Base-by-base conservation (phyloP, 768 basidiomycete species). In the Termitomyces sp. region DNA sequence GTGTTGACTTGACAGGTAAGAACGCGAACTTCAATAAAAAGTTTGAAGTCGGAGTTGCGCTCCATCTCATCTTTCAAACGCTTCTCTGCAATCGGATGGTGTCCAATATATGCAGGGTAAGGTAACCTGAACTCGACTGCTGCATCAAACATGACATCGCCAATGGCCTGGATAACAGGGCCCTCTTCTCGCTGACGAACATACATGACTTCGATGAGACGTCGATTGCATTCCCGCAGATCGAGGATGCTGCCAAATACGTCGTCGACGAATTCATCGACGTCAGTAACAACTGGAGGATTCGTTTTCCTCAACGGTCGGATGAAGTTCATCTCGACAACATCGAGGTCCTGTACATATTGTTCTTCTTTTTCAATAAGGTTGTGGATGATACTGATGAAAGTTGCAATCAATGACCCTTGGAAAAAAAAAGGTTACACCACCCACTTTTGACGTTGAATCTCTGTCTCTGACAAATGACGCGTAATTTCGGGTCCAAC, bases 191-290 rank as follows among this genome's bases (percentile, higher is more conserved):
- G 87, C 66, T 98, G 93, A 30, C 93, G 83, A 41, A 93, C 87
- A 61, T 87, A 84, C 72, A 98, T 81, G 3, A 88, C 82, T 63
- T 95, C 91, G 15, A 98, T 77, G n/a, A 97, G 76, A 11, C 84
- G 79, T 30, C 84, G 78, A 63, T 89, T 92, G 64, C 89, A 87
- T 66, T 90, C 88, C 17, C 90, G 81, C n/a, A 98, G 74, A 58
- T 92, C 90, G 5, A 88, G 75, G 40, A 95, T 84, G 66, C 97
- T 97, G 48, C 89, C 85, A 59, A 98, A 95, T 3, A 95, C 87
- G 34, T 91, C 87, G 43, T 91, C 88, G 48, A 97, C 85, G 68
- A 98, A 96, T 34, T 87, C 83, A 32, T 90, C 87, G 7, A 96
- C 75, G 24, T 77, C 64, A 70, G 5, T 77, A 71, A 81, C 71